Evolutionary conservation across 768 basidiomycete species (phyloP).

Genomic region (Lactarius trivialis): DNA sequence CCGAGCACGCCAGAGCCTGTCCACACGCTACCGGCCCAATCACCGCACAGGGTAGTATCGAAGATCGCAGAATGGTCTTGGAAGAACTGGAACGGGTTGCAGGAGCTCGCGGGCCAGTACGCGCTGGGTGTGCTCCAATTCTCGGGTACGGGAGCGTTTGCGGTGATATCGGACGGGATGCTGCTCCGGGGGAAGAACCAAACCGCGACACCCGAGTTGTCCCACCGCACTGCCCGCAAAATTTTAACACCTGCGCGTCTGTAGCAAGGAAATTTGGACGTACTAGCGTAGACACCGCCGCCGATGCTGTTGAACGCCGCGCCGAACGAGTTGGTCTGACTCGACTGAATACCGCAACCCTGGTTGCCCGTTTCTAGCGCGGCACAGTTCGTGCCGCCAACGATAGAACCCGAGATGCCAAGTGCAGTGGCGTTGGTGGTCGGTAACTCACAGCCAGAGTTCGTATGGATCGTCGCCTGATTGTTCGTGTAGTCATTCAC

Average conservation of each 20-base stretch:
- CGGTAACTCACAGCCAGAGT: constrained; percentile 59
- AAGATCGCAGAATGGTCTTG: constrained; percentile 71
- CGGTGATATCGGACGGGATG: constrained; percentile 71
- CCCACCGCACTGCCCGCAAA: constrained; percentile 69
- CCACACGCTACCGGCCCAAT: constrained; percentile 90
- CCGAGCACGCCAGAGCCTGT: constrained; percentile 64
- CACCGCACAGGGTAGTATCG: constrained; percentile 84
- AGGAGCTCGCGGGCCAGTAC: constrained; percentile 66
- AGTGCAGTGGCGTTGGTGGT: constrained; percentile 41
- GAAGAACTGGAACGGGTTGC: constrained; percentile 77
- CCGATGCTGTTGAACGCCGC: constrained; percentile 75
- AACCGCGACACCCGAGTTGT: constrained; percentile 62
- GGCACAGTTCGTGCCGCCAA: constrained; percentile 67
- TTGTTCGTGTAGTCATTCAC: constrained; percentile 75
- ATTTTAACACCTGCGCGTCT: constrained; percentile 10
- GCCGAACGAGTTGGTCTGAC: constrained; percentile 64
- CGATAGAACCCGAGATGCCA: constrained; percentile 54
- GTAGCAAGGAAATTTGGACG: constrained; percentile 30
- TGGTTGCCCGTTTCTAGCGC: constrained; percentile 62
- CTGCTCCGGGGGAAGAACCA: constrained; percentile 75
- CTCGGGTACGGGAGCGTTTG: constrained; percentile 65
- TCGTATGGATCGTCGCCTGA: constrained; percentile 79
- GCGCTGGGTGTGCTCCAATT: constrained; percentile 76
- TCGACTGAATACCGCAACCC: constrained; percentile 75
- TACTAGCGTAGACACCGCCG: constrained; percentile 88